Conservation (phyloP, 192 early-diverging fungal species). For the Umbelopsis ramanniana region DNA sequence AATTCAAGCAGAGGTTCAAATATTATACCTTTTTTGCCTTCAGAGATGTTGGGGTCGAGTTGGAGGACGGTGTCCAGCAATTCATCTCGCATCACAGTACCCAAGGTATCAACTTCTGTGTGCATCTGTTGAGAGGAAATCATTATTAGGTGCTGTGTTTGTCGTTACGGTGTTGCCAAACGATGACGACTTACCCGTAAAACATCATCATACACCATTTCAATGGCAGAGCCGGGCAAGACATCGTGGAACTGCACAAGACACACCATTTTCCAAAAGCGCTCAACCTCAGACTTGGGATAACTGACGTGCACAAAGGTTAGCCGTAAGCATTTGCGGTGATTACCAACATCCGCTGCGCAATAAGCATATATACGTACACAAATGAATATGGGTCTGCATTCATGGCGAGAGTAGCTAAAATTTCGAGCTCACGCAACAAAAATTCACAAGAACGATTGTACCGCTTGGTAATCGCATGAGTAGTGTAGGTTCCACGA, state of each 20-base stretch:
- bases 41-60: conserved; percentile 36
- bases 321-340: not conserved
- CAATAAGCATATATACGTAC: not conserved
- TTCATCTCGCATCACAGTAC: conserved; percentile 41
- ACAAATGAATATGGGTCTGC: conserved; percentile 23
- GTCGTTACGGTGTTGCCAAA: no score
- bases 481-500: conserved; percentile 96
- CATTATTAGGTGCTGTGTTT: conserved; percentile 14
- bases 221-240: conserved; percentile 90
- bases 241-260: conserved; percentile 99
- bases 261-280: conserved; percentile 87
- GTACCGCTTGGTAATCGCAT: conserved; percentile 80
- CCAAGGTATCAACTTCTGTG: conserved; percentile 34
- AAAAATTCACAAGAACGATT: conserved; percentile 88
- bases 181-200: conserved; percentile 38
- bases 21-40: not conserved
- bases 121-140: conserved; percentile 43
- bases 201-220: conserved; percentile 89
- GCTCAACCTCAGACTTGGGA: conserved; percentile 75
- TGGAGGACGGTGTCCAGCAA: conserved; percentile 54
- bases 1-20: not conserved
- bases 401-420: conserved; percentile 57
- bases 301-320: conserved; percentile 47
- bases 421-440: conserved; percentile 83
- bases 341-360: not conserved